Evolutionary conservation across 2,329 filamentous ascomycete species (phyloP), one percentile per base, ranked within the genome.

Genomic region (Paraphoma chrysanthemicola): DNA sequence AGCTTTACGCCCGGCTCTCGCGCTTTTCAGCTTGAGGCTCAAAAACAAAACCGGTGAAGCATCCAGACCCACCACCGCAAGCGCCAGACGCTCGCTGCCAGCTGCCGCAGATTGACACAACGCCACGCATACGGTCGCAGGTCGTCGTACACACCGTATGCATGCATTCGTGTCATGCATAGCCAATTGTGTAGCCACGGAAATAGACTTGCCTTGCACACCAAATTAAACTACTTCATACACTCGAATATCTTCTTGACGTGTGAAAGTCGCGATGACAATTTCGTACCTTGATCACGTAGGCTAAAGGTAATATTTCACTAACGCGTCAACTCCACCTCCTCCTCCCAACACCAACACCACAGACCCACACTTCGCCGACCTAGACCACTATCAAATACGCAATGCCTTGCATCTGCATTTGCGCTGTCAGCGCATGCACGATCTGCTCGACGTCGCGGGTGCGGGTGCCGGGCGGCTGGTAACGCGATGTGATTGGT

Each of bases 381-480:
- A 36, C 14, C 33, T 14, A 14, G 33, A 36, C 33, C 33, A 10
- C 33, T 10, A 14, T 36, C 2, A 14, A 14, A 36, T 36, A 23
- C 33, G 33, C 33, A 36, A 36, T 36, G 33, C 10, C 33, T 36
- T 36, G 33, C 33, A 36, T 36, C 33, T 36, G 33, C 33, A 36
- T 36, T 14, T 36, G 33, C 33, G 33, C 14, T 36, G 39, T n/a
- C 39, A 17, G 16, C 39, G 14, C n/a, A 43, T 44, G 48, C 48
- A 51, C 48, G 41, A 44, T 38, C 28, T 28, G n/a, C 29, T 44
- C 41, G 48, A 44, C 29, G 2, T n/a, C 16, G 17, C 29, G 51
- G 39, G 46, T 31, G 46, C 33, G 9, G 30, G 43, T 42, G 41
- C 47, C 52, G 46, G 47, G 52, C 52, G 52, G 52, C 28, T 54